Percentiles rank a stretch among this genome's conserved stretches.
Evolutionary conservation across 192 early-diverging fungal genomes (phyloP).

Genomic region (Gryganskiella cystojenkinii): DNA sequence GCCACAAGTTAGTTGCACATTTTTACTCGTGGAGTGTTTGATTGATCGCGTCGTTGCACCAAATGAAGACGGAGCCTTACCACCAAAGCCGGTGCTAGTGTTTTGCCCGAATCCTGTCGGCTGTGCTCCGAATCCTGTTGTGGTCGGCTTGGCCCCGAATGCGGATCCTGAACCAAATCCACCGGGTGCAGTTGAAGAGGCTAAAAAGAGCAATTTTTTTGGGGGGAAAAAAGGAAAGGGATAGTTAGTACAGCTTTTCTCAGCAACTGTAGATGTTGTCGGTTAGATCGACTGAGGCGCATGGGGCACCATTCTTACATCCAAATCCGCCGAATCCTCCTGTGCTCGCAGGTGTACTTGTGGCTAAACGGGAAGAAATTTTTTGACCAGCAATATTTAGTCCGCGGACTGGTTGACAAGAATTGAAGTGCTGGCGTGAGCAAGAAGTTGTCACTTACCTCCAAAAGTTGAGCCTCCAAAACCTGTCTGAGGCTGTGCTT

Average conservation of each 20-base stretch:
- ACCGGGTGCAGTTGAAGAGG: conserved; percentile 12
- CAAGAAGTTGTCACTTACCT: conserved; percentile 20
- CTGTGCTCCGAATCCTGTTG: conserved; percentile 39
- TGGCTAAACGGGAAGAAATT: background rate
- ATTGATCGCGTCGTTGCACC: too few relatives aligned
- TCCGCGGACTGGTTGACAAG: too few relatives aligned
- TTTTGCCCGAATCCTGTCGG: conserved; percentile 35
- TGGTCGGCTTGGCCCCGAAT: conserved; percentile 43
- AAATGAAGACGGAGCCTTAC: conserved; percentile 3
- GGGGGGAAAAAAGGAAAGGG: too few relatives aligned
- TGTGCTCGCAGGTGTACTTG: conserved; percentile 1
- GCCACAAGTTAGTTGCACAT: too few relatives aligned
- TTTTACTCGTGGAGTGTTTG: too few relatives aligned
- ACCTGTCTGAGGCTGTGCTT: conserved; percentile 38
- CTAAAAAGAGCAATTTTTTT: background rate
- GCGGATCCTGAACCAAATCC: conserved; percentile 45
- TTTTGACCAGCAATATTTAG: too few relatives aligned
- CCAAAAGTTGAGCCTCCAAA: conserved; percentile 45
- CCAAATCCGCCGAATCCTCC: conserved; percentile 51
- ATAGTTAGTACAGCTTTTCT: too few relatives aligned
- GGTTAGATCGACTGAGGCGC: background rate
- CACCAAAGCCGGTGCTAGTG: conserved; percentile 36
- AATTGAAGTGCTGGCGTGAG: too few relatives aligned
- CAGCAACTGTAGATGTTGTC: background rate
- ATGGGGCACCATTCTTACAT: conserved; percentile 16